phyloP scores from a whole-genome alignment of 805 yeast genomes.

The Kodamaea sagamina region DNA sequence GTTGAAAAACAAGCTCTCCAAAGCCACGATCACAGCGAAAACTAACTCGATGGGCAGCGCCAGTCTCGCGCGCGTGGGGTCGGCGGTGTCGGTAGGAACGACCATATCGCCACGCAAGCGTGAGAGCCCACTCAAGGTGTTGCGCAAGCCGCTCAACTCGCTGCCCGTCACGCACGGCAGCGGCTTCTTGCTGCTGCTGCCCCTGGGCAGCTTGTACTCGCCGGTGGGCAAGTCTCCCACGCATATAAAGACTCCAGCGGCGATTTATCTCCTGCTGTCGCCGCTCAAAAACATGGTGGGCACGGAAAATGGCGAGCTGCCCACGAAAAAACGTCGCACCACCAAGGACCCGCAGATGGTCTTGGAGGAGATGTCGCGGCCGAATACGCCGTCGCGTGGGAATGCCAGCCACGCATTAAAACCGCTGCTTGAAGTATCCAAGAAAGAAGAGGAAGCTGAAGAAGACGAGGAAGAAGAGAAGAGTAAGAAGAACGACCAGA shows the following conservation, averaged over 20 bases:
- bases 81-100: background rate
- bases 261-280: constrained; percentile 37
- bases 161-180: constrained; percentile 18
- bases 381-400: constrained; percentile 28
- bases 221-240: constrained; percentile 44
- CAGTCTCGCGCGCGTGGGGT: background rate
- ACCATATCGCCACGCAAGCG: constrained; percentile 17
- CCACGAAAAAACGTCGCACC: constrained; percentile 29
- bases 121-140: constrained; percentile 33
- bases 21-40: constrained; percentile 48
- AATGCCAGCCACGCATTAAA: constrained; percentile 9
- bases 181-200: constrained; percentile 21
- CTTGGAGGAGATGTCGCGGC: constrained; percentile 31
- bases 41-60: constrained; percentile 15
- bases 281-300: constrained; percentile 31
- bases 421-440: constrained; percentile 16
- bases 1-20: constrained; percentile 42
- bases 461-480: constrained; percentile 6
- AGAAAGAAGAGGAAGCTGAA: background rate
- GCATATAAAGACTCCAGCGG: constrained; percentile 38
- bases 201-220: constrained; percentile 36
- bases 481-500: constrained; percentile 10
- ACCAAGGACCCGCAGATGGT: constrained; percentile 26
- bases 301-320: constrained; percentile 27
- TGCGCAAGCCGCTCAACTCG: constrained; percentile 27